Evolutionary conservation across 805 yeast species (phyloP).

Genomic region (Saccharomycopsis oosterbeekiorum): DNA sequence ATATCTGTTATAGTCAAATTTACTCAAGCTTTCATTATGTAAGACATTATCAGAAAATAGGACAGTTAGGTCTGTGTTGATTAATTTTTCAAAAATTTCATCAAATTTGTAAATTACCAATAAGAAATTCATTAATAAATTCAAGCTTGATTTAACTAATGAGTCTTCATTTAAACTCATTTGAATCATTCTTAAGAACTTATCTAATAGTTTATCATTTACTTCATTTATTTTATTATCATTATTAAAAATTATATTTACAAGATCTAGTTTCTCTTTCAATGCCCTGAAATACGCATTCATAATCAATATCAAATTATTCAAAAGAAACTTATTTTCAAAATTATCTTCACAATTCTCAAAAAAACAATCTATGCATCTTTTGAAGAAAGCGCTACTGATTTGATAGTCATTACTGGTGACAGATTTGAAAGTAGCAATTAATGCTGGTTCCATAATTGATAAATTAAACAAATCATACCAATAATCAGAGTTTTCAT

Average conservation of each 20-base stretch:
- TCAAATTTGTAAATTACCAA: slow-evolving; percentile 6
- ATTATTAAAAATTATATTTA: neutral
- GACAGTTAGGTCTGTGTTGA: slow-evolving; percentile 2
- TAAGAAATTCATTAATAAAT: slow-evolving; percentile 6
- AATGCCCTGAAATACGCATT: slow-evolving; percentile 15
- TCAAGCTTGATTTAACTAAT: slow-evolving; percentile 5
- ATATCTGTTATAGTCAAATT: slow-evolving; percentile 13
- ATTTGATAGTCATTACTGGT: slow-evolving; percentile 1
- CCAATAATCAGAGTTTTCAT: slow-evolving; percentile 12
- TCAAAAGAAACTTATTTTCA: slow-evolving; percentile 5
- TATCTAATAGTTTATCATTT: neutral
- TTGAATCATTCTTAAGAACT: slow-evolving; percentile 4
- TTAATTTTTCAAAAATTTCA: slow-evolving; percentile 2
- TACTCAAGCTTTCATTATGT: neutral
- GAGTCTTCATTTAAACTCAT: slow-evolving; percentile 1
- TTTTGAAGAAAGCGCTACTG: slow-evolving; percentile 3
- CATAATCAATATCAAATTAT: slow-evolving; percentile 13
- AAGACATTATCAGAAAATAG: slow-evolving; percentile 8
- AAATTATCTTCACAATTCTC: neutral
- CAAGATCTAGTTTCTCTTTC: neutral
- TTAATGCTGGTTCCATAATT: slow-evolving; percentile 16
- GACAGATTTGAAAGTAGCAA: slow-evolving; percentile 16
- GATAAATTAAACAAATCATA: slow-evolving; percentile 14
- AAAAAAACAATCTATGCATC: neutral
- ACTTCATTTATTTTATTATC: neutral